Base-by-base conservation (phyloP, 805 yeast genomes). In the Diddensiella transvaalensis region DNA sequence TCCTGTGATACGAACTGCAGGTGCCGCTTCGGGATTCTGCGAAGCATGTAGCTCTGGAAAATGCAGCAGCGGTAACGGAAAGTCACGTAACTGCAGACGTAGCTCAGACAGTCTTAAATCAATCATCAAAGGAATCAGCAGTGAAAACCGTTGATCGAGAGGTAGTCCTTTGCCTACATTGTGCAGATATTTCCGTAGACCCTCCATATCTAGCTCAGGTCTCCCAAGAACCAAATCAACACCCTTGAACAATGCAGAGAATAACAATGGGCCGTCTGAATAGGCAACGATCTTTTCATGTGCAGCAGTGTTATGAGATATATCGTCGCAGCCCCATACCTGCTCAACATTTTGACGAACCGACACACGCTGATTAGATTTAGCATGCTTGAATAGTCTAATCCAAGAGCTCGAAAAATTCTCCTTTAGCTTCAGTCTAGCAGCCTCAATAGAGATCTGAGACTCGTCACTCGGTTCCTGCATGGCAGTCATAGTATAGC, bases 131-230 rank as follows among this genome's bases (percentile, higher is more conserved):
- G 97, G 97, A 1, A 89, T 58, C 61, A 83, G 61, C 17, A 86
- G 71, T 0, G 91, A 80, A 62, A 79, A 90, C 44, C 72, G 60
- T 0, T 88, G 79, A 49, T 84, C 87, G 45, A 61, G 60, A 0
- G 98, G 97, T 10, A 84, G 77, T 0, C 93, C 95, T 61, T 88
- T 89, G 1, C 97, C 98, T 4, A 85, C 71, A 3, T 79, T 76
- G 60, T 82, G 64, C 22, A 90, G 61, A 60, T 80, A 90, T n/a
- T 79, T 65, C 1, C 85, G 76, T 24, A 86, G 67, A 4, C 77
- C 68, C 2, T 70, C 73, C 6, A 73, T 51, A 1, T 81, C 80
- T 59, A 75, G 76, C 0, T 66, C 55, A 0, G 90, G 87, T 39
- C 72, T 69, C 24, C 67, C 69, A 3, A 85, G 46, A 11, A 66